Evolutionary conservation across 2,329 filamentous ascomycete species (phyloP), one percentile per base, ranked within the genome.

Genomic region (Aspergillus niger): DNA sequence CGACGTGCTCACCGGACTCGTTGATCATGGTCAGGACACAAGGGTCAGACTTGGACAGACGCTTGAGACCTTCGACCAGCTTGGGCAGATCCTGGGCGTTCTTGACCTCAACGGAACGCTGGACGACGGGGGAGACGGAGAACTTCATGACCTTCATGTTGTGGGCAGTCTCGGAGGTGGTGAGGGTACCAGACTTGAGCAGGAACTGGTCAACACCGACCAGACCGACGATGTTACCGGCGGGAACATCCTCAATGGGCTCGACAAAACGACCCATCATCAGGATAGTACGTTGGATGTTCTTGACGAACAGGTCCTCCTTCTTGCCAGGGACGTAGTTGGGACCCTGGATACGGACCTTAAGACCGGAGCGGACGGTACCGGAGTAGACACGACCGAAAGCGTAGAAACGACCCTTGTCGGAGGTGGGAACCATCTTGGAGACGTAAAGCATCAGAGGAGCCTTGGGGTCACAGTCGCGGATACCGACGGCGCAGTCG

Each of bases 131-230:
- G 63, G 95, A 98, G 80, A 99, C 95, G 77, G 95, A 99, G 91
- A 99, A 99, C 87, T 97, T 98, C 95, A 99, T 99, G 84, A 99
- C 95, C 90, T 98, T 98, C 77, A 99, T 85, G 90, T 99, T 99
- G 90, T 99, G 95, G 79, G 95, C 94, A 69, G 92, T 96, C 72
- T 99, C 95, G 79, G 86, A 89, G 79, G 94, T 98, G 83, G 93
- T 97, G 75, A 99, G 91, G 76, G 95, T 99, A 90, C 95, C 95
- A 80, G 95, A 98, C 90, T 99, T 99, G 86, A 99, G 92, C 86
- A 99, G 86, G 91, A 98, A 99, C 89, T 99, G 95, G 81, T 99
- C 95, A 74, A 99, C 92, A 89, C 95, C 95, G 78, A 99, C 95
- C 76, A 99, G 88, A 87, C 95, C 95, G 76, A 97, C 90, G 86